Evolutionary conservation across 2,329 filamentous ascomycete species (phyloP).

Genomic region (Arachnopeziza araneosa): DNA sequence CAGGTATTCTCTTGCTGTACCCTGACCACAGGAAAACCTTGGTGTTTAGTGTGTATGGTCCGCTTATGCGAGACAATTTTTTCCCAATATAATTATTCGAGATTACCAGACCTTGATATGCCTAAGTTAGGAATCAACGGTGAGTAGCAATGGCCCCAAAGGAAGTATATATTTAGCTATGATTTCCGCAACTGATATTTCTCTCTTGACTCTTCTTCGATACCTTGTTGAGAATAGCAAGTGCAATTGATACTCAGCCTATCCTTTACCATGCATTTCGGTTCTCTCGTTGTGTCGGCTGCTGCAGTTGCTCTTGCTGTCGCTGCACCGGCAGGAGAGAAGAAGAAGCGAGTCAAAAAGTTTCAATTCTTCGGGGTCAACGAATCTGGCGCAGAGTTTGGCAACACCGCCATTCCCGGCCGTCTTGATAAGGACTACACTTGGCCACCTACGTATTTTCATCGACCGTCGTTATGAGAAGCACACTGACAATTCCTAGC

Average conservation of each 20-base stretch:
- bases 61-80: not conserved
- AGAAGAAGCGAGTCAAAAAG: conserved; percentile 1
- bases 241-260: not conserved
- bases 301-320: conserved; percentile 1
- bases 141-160: not conserved
- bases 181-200: not conserved
- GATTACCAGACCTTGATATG: not conserved
- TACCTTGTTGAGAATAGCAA: not conserved
- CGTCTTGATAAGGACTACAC: conserved; percentile 51
- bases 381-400: conserved; percentile 58
- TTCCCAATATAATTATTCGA: not conserved
- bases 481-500: not conserved
- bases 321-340: conserved; percentile 1
- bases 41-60: not conserved
- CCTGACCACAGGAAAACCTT: not conserved
- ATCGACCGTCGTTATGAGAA: not conserved
- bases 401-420: conserved; percentile 49
- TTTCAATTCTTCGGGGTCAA: conserved; percentile 22
- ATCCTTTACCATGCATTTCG: not conserved
- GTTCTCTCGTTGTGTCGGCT: not conserved
- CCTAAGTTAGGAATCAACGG: not conserved
- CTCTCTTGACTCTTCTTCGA: not conserved
- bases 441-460: conserved; percentile 38
- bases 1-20: not conserved
- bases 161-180: not conserved